Percentiles rank a stretch among this genome's conserved stretches.
Conservation (phyloP, 1,139 yeast genomes). For the Hanseniaspora gamundiae region DNA sequence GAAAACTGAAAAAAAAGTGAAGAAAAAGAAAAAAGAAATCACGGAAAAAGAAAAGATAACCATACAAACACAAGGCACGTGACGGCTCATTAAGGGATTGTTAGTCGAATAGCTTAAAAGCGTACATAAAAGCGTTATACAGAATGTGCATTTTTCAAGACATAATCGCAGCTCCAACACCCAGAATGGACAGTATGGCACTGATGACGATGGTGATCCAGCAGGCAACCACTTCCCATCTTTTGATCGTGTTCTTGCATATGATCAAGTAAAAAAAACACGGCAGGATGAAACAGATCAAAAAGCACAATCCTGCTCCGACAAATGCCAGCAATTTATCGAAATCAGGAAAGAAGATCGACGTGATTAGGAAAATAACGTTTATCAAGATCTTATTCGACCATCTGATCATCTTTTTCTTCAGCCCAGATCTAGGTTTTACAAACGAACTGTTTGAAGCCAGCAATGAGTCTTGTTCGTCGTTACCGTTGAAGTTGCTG, state of each 20-base stretch:
- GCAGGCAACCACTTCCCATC: conserved; percentile 30
- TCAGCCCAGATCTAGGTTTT: neutral
- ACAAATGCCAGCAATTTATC: conserved; percentile 74
- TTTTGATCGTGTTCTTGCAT: conserved; percentile 36
- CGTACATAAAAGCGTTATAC: too few relatives aligned
- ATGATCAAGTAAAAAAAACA: conserved; percentile 53
- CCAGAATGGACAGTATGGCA: conserved; percentile 36
- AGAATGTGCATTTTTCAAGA: too few relatives aligned
- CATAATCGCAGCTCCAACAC: conserved; percentile 33
- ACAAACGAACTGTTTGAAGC: conserved; percentile 6
- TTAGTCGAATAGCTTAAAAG: too few relatives aligned
- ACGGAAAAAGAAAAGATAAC: neutral
- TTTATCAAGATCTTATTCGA: conserved; percentile 30
- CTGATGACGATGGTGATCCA: conserved; percentile 37
- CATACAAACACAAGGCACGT: conserved; percentile 1
- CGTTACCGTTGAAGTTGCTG: conserved; percentile 7
- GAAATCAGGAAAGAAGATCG: conserved; percentile 60
- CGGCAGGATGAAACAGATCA: conserved; percentile 72
- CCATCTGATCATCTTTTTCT: neutral
- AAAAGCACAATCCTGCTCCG: conserved; percentile 73
- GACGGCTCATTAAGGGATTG: too few relatives aligned
- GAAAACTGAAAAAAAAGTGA: neutral
- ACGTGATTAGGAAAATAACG: conserved; percentile 33
- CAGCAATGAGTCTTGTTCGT: conserved; percentile 6
- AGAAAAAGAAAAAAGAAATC: neutral